Percentiles rank a stretch among this genome's conserved stretches.
Evolutionary conservation across 306 rosid genomes (phyloP).

Genomic region (Quercus ilex): DNA sequence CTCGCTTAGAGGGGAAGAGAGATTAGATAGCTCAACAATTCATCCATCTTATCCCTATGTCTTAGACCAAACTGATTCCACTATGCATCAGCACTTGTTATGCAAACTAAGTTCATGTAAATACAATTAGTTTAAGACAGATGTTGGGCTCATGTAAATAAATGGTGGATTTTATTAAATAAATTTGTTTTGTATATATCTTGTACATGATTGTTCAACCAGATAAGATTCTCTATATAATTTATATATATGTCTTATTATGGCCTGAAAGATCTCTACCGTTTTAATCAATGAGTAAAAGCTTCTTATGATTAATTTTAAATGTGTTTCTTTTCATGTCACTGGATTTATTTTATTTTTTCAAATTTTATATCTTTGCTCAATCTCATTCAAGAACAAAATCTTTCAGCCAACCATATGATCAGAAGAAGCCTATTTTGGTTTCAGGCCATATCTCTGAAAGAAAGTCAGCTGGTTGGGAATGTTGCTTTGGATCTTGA

Average conservation of each 20-base stretch:
- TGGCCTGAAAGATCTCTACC: not conserved
- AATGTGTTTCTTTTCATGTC: not conserved
- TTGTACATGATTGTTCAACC: not conserved
- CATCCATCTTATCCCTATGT: not conserved
- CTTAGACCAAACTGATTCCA: not conserved
- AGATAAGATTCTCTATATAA: not conserved
- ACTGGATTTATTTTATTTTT: not conserved
- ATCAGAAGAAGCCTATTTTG: constrained; percentile 26
- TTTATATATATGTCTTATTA: not conserved
- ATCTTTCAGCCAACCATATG: constrained; percentile 4
- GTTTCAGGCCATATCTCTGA: constrained; percentile 76
- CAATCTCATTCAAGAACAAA: constrained; percentile 6
- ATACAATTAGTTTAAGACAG: not conserved
- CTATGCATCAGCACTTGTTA: not conserved
- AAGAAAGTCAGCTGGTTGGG: constrained; percentile 80
- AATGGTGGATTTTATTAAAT: not conserved
- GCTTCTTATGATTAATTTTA: not conserved
- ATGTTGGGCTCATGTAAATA: not conserved
- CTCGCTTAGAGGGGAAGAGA: not conserved
- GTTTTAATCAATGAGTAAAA: not conserved
- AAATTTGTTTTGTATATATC: not conserved
- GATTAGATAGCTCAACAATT: not conserved
- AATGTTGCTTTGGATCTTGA: constrained; percentile 61
- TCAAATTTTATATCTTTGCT: not conserved
- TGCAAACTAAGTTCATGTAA: not conserved